Percentiles rank a stretch among this genome's conserved stretches.
phyloP scores from a whole-genome alignment of 176 grass and related monocot genomes.

The Oryza longistaminata region DNA sequence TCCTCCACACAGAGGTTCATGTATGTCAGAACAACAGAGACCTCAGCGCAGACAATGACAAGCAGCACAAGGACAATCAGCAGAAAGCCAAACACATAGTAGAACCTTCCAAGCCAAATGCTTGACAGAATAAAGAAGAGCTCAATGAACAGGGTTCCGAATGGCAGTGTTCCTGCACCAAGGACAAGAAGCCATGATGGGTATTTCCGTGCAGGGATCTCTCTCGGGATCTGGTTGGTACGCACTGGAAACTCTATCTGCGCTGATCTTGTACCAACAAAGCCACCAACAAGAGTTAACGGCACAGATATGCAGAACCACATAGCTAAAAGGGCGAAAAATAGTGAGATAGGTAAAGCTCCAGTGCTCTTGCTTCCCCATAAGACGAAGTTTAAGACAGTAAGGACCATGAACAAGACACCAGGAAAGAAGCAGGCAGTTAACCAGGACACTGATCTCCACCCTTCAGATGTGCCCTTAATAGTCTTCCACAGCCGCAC shows the following conservation, averaged over 20 bases:
- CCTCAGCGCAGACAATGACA: constrained; percentile 67
- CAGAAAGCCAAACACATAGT: constrained; percentile 89
- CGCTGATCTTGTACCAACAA: constrained; percentile 63
- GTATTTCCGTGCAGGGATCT: constrained; percentile 74
- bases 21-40: constrained; percentile 78
- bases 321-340: constrained; percentile 73
- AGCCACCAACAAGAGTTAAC: constrained; percentile 63
- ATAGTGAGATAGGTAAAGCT: constrained; percentile 80
- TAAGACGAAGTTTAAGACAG: constrained; percentile 68
- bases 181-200: constrained; percentile 84
- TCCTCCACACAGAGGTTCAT: constrained; percentile 84
- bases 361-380: constrained; percentile 85
- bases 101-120: constrained; percentile 93
- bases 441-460: constrained; percentile 75
- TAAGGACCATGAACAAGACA: constrained; percentile 66
- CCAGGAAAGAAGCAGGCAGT: constrained; percentile 86
- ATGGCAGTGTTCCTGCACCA: constrained; percentile 72
- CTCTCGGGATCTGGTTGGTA: constrained; percentile 83
- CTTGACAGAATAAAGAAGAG: constrained; percentile 86
- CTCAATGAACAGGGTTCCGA: constrained; percentile 82
- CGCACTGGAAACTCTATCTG: constrained; percentile 72
- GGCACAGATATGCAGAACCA: constrained; percentile 93
- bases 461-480: constrained; percentile 66
- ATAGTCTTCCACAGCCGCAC: constrained; percentile 68
- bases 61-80: constrained; percentile 73